Percentiles rank a stretch among this genome's conserved stretches.
These are phyloP conservation scores for Lepidopterella palustris DNA, from an alignment of 495 filamentous ascomycete species.

Conservation along the genomic window DNA sequence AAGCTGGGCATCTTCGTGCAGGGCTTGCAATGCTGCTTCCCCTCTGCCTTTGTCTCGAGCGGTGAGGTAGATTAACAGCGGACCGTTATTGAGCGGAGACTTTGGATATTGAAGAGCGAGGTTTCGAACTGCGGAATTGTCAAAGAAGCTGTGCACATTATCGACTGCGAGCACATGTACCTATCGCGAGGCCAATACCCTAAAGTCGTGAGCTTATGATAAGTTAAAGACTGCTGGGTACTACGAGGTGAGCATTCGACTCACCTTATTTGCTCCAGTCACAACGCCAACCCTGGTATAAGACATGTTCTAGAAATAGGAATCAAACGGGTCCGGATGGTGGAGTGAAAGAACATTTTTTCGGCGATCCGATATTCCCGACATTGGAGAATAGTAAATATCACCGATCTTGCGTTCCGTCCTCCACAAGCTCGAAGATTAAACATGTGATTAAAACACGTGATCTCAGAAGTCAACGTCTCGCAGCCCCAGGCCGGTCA, in stretches of 20 bases:
- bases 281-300: slow-evolving; percentile 37
- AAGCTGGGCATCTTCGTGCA: slow-evolving; percentile 39
- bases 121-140: slow-evolving; percentile 32
- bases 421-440: too few species aligned
- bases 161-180: slow-evolving; percentile 5
- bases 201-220: slow-evolving; percentile 21
- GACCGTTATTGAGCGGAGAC: slow-evolving; percentile 40
- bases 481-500: too few species aligned
- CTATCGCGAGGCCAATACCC: slow-evolving; percentile 29
- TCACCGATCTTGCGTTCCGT: too few species aligned
- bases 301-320: too few species aligned
- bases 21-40: slow-evolving; percentile 37
- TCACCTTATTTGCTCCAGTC: slow-evolving; percentile 42
- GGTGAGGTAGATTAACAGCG: slow-evolving; percentile 47
- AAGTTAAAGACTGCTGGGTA: too few species aligned
- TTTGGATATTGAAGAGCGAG: slow-evolving; percentile 45
- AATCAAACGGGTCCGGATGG: too few species aligned
- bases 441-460: too few species aligned
- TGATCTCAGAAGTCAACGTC: too few species aligned
- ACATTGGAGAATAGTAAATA: too few species aligned
- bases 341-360: too few species aligned
- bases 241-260: background rate
- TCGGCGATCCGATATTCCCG: too few species aligned
- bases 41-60: slow-evolving; percentile 42
- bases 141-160: background rate